These are phyloP conservation scores for Iris pallida DNA, from an alignment of 116 monocot species.

Conservation along the genomic window DNA sequence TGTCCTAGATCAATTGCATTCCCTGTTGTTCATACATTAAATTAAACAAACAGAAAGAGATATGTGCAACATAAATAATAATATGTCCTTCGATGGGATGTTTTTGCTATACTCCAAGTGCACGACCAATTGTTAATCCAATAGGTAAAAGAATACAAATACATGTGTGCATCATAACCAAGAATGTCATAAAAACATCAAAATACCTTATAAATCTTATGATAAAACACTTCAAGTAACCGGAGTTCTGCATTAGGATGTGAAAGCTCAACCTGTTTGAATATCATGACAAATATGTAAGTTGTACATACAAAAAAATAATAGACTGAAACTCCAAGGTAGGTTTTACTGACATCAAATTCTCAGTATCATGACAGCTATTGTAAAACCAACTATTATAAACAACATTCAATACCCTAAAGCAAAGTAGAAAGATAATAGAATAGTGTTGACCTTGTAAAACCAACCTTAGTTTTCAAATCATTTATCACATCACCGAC, in stretches of 20 bases:
- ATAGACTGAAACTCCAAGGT: neutral
- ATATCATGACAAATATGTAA: neutral
- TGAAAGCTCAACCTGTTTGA: slow-evolving; percentile 82
- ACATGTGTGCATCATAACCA: neutral
- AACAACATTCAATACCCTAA: neutral
- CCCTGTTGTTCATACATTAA: neutral
- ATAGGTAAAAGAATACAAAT: neutral
- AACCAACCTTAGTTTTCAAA: slow-evolving; percentile 34
- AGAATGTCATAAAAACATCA: neutral
- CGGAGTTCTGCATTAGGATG: slow-evolving; percentile 88
- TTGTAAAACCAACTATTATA: neutral
- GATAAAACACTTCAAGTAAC: slow-evolving; percentile 95
- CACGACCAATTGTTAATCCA: neutral
- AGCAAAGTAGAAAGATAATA: neutral
- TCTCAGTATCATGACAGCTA: too few relatives aligned
- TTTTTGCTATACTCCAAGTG: too few relatives aligned
- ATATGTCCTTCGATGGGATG: neutral
- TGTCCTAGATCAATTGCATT: neutral
- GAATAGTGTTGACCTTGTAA: neutral
- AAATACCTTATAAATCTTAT: slow-evolving; percentile 96
- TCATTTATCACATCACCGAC: slow-evolving; percentile 42
- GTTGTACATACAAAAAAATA: neutral
- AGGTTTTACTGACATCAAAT: neutral
- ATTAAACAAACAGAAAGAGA: neutral
- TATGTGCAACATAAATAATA: neutral